Evolutionary conservation across 2,329 filamentous ascomycete genomes (phyloP).

Genomic region (Hypoxylon rubiginosum): DNA sequence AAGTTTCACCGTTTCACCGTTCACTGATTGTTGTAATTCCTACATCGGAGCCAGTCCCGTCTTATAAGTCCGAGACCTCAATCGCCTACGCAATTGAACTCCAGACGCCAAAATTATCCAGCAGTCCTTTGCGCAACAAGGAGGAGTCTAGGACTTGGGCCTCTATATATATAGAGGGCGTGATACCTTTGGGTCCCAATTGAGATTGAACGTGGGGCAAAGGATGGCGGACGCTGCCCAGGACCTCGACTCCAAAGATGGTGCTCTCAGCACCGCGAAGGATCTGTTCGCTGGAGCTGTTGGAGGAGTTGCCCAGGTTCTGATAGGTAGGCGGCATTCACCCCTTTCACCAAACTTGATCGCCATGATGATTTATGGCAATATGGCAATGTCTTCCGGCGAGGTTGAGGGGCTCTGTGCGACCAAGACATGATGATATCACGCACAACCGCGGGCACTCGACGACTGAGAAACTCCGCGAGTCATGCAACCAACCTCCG

Average conservation of each 20-base stretch:
- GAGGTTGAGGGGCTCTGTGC: background rate
- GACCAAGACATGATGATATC: conserved; percentile 4
- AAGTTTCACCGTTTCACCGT: conserved; percentile 1
- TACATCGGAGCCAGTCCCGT: conserved; percentile 30
- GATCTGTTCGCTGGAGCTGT: conserved; percentile 92
- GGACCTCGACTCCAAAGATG: conserved; percentile 51
- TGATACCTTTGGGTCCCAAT: conserved; percentile 10
- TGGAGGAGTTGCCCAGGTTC: conserved; percentile 92
- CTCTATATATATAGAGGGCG: background rate
- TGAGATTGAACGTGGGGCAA: conserved; percentile 19
- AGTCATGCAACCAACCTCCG: background rate
- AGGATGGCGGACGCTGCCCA: conserved; percentile 52
- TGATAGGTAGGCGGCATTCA: conserved; percentile 78
- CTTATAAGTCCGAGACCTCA: conserved; percentile 2
- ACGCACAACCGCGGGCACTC: background rate
- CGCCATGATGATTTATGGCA: background rate
- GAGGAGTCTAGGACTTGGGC: conserved; percentile 1
- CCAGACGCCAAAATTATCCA: conserved; percentile 5
- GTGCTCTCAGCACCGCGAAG: conserved; percentile 77
- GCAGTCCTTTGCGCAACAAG: too few relatives aligned
- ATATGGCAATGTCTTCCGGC: conserved; percentile 34
- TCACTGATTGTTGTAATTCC: conserved; percentile 25
- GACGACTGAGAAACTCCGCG: background rate
- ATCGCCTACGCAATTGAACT: background rate
- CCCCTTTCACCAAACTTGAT: background rate